These are phyloP conservation scores for Macroventuria anomochaeta DNA, from an alignment of 2,329 filamentous ascomycete genomes.

Conservation along the genomic window DNA sequence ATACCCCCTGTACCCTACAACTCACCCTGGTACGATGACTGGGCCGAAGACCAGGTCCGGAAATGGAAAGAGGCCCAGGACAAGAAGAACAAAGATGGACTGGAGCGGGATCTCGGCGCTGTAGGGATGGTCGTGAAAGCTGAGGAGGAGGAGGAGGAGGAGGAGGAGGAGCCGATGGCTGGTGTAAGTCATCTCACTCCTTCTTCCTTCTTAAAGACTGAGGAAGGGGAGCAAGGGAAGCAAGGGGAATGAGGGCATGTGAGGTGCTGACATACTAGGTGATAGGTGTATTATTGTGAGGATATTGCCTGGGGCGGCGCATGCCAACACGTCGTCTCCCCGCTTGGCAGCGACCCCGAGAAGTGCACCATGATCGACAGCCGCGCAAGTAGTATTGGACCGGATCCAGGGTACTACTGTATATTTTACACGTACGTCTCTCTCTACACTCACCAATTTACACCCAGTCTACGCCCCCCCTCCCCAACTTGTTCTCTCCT, in stretches of 20 bases:
- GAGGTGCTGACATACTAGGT: too few species aligned
- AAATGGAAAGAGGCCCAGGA: too few species aligned
- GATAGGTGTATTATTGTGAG: slow-evolving; percentile 40
- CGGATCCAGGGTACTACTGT: slow-evolving; percentile 33
- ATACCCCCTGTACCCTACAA: background rate
- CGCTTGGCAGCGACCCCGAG: slow-evolving; percentile 20
- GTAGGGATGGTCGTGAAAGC: background rate
- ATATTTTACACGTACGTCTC: slow-evolving; percentile 39
- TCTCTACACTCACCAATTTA: too few species aligned
- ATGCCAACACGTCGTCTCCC: slow-evolving; percentile 22
- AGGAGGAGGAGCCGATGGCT: background rate
- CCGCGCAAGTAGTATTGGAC: slow-evolving; percentile 29
- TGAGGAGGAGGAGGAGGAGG: background rate
- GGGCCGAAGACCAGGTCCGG: too few species aligned
- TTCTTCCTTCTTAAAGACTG: too few species aligned
- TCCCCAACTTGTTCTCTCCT: background rate
- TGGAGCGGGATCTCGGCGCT: too few species aligned
- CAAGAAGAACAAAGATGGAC: too few species aligned
- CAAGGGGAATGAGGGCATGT: too few species aligned
- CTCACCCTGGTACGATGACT: too few species aligned
- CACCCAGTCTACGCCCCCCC: background rate
- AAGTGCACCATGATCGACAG: slow-evolving; percentile 29
- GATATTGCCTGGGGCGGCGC: slow-evolving; percentile 31
- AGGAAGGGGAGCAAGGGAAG: too few species aligned
- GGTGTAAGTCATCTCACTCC: too few species aligned